phyloP scores from a whole-genome alignment of 352 stramenopile genomes.

The Globisporangium sylvaticum region DNA sequence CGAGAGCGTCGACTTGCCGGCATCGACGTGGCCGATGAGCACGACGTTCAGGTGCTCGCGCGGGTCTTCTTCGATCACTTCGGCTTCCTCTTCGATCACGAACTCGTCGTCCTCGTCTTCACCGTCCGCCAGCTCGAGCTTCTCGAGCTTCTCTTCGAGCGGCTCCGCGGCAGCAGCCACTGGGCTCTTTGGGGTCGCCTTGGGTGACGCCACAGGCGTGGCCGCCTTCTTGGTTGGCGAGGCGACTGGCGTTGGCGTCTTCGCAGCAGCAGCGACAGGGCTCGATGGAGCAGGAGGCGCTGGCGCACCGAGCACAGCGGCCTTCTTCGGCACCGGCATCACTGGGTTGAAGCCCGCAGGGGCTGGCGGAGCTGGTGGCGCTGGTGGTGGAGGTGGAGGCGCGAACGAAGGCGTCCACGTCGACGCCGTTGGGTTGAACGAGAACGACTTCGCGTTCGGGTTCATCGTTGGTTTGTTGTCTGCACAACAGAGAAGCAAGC shows the following conservation, averaged over 20 bases:
- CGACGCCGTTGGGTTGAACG: slow-evolving; percentile 68
- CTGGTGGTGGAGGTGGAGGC: slow-evolving; percentile 36
- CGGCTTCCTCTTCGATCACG: slow-evolving; percentile 44
- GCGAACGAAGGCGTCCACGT: slow-evolving; percentile 53
- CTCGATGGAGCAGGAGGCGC: slow-evolving; percentile 18
- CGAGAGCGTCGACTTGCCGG: slow-evolving; percentile 97
- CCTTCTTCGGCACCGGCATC: slow-evolving; percentile 77
- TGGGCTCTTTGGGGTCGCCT: slow-evolving; percentile 27
- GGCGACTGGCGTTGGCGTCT: slow-evolving; percentile 15
- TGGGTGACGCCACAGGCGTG: slow-evolving; percentile 25
- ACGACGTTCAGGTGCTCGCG: slow-evolving; percentile 99
- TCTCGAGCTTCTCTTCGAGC: slow-evolving; percentile 23
- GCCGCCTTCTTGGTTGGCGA: slow-evolving; percentile 19
- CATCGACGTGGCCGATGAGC: slow-evolving; percentile 99
- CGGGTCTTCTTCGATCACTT: slow-evolving; percentile 90
- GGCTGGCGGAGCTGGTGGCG: slow-evolving; percentile 24
- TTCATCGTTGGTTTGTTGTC: slow-evolving; percentile 64
- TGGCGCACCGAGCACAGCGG: slow-evolving; percentile 23
- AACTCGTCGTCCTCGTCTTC: slow-evolving; percentile 58
- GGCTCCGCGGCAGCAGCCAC: slow-evolving; percentile 5
- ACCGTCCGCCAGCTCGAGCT: slow-evolving; percentile 21
- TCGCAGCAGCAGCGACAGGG: slow-evolving; percentile 17
- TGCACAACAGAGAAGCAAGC: slow-evolving; percentile 9
- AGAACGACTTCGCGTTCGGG: slow-evolving; percentile 62
- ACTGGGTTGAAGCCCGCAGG: slow-evolving; percentile 47